Base-by-base conservation (phyloP, 2,329 filamentous ascomycete species). In the Penicillium rolfsii region DNA sequence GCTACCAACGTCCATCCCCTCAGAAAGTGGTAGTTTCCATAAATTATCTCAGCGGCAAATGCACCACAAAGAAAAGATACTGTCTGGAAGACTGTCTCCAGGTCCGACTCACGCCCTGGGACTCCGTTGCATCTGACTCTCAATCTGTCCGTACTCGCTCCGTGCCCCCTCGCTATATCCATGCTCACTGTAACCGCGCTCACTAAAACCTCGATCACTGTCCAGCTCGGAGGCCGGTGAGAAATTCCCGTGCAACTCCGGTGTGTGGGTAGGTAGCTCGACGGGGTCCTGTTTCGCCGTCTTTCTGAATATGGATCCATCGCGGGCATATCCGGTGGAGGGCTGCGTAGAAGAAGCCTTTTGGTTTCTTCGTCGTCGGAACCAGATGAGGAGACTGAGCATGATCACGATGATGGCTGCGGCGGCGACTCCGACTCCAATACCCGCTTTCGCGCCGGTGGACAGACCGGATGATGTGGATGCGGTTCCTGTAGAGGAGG, bases 371-470 rank as follows among this genome's bases (percentile, higher is more conserved):
- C 24, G 43, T 9, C 36, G 52, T 33, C 52, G 38, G 12, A 16
- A 22, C 19, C 36, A 45, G 52, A 55, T 22, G 26, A 55, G 26
- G 5, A 55, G 24, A 22, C 19, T 12, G 38, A 55, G 52, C 3
- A 22, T 22, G 24, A 55, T 55, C 5, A 45, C 36, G 50, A 19
- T 30, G 24, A 53, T 55, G 5, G 38, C 52, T 19, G 22, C 52
- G 12, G 35, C 52, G 6, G 36, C 52, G 22, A 55, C 24, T 7
- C 52, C 52, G 22, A 43, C 26, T 16, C 52, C 52, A 16, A 55
- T 55, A 19, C 52, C 52, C 12, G 52, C 52, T 35, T 55, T 55
- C 7, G 52, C 36, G 16, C 52, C 52, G 2, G 52, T 19, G 11
- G 52, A 55, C 9, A 55, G 52, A 3, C 52, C 52, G 11, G 49